Evolutionary conservation across 345 rosid genomes (phyloP).

Genomic region (Theobroma cacao): DNA sequence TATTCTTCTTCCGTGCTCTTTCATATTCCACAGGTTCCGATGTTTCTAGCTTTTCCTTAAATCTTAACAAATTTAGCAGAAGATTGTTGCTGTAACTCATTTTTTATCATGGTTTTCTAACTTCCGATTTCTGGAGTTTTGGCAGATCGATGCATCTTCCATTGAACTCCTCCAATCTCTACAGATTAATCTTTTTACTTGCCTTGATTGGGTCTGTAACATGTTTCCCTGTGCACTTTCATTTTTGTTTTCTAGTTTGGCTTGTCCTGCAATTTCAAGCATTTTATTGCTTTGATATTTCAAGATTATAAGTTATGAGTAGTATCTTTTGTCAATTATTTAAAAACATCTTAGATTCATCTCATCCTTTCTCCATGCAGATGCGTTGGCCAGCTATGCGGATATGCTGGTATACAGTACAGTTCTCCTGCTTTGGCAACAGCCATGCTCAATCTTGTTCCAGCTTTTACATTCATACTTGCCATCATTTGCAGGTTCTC

Average conservation of each 20-base stretch:
- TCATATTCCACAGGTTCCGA: constrained; percentile 36
- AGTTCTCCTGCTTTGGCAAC: constrained; percentile 59
- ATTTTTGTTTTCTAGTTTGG: not conserved
- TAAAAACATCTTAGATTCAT: not conserved
- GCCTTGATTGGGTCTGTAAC: constrained; percentile 39
- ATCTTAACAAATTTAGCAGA: not conserved
- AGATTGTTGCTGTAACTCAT: not conserved
- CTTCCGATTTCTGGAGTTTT: not conserved
- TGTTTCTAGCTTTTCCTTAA: not conserved
- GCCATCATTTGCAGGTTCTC: constrained; percentile 53
- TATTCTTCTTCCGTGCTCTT: constrained; percentile 44
- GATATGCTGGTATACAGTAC: constrained; percentile 47
- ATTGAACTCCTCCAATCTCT: constrained; percentile 26
- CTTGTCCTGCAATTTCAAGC: not conserved
- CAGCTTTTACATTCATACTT: constrained; percentile 56
- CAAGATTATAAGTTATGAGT: not conserved
- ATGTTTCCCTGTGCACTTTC: not conserved
- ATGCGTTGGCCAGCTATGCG: constrained; percentile 30
- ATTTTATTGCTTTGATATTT: not conserved
- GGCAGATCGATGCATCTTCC: constrained; percentile 33
- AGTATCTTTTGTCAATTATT: not conserved
- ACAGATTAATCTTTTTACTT: constrained; percentile 38
- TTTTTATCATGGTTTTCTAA: not conserved
- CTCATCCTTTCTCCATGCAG: constrained; percentile 17
- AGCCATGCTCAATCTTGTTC: constrained; percentile 59